Evolutionary conservation across 192 early-diverging fungal genomes (phyloP).

Genomic region (Linnemannia exigua): DNA sequence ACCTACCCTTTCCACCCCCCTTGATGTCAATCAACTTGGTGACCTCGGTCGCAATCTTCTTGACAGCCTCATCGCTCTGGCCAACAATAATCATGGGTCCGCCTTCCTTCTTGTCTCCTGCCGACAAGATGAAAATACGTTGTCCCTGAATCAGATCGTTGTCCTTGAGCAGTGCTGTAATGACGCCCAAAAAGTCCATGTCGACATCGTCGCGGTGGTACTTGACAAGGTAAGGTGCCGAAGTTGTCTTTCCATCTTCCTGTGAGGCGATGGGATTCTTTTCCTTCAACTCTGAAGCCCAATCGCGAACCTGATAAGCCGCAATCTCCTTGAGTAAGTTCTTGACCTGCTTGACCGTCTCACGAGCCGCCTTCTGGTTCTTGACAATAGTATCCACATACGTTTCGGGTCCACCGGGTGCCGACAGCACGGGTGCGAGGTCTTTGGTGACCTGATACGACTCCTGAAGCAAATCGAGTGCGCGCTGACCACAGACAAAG

Average conservation of each 20-base stretch:
- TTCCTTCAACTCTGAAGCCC: conserved; percentile 42
- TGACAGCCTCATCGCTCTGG: conserved; percentile 51
- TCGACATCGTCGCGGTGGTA: conserved; percentile 65
- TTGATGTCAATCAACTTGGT: conserved; percentile 55
- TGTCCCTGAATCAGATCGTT: conserved; percentile 35
- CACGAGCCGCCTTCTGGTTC: conserved; percentile 49
- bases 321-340: conserved; percentile 57
- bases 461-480: conserved; percentile 57
- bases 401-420: conserved; percentile 50
- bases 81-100: conserved; percentile 62
- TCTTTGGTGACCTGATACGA: conserved; percentile 54
- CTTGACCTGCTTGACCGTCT: conserved; percentile 49
- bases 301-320: conserved; percentile 41
- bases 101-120: conserved; percentile 57
- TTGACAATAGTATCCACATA: conserved; percentile 60
- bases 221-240: conserved; percentile 28
- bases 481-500: conserved; percentile 78
- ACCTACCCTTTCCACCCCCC: conserved; percentile 65
- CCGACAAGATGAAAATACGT: conserved; percentile 53
- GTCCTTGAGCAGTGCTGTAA: conserved; percentile 54
- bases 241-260: not conserved
- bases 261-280: conserved; percentile 12
- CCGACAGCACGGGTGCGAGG: conserved; percentile 54
- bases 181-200: conserved; percentile 56
- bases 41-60: conserved; percentile 47